phyloP scores from a whole-genome alignment of 352 stramenopile species.

The Porosira glacialis region DNA sequence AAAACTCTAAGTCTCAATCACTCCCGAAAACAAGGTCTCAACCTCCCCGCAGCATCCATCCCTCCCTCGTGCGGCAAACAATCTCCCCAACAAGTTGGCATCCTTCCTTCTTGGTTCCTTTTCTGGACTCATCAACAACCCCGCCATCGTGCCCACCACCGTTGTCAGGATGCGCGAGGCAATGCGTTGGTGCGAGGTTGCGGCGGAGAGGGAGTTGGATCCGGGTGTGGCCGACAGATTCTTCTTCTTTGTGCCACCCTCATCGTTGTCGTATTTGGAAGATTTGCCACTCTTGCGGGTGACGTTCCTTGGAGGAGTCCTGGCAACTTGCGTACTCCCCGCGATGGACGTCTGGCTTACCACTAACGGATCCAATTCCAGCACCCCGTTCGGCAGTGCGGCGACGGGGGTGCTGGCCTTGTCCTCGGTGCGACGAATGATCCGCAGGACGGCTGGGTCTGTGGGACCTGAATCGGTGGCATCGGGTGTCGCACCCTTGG shows the following conservation, averaged over 20 bases:
- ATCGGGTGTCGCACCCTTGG: too few species aligned
- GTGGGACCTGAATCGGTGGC: slow-evolving; percentile 43
- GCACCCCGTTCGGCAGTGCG: slow-evolving; percentile 64
- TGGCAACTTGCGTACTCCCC: slow-evolving; percentile 7
- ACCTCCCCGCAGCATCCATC: slow-evolving; percentile 53
- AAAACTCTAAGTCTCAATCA: too few species aligned
- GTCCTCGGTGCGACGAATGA: slow-evolving; percentile 58
- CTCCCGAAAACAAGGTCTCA: slow-evolving; percentile 61
- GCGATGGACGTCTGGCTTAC: slow-evolving; percentile 50
- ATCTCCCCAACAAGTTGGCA: slow-evolving; percentile 57
- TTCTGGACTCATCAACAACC: slow-evolving; percentile 39
- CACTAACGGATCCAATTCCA: slow-evolving; percentile 57
- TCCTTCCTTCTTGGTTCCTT: slow-evolving; percentile 42
- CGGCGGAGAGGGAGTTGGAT: slow-evolving; percentile 60
- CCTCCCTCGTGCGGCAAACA: slow-evolving; percentile 53
- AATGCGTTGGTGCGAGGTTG: slow-evolving; percentile 65
- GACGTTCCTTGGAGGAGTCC: not conserved
- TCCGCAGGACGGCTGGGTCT: slow-evolving; percentile 66
- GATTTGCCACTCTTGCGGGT: slow-evolving; percentile 4
- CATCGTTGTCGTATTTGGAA: not conserved
- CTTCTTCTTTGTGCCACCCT: not conserved
- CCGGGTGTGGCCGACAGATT: slow-evolving; percentile 4
- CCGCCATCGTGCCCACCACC: slow-evolving; percentile 66
- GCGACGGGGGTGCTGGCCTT: slow-evolving; percentile 63
- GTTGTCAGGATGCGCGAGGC: slow-evolving; percentile 71